A percentile compares a stretch with the other conserved stretches of the same genome.
Evolutionary conservation across 495 filamentous ascomycete species (phyloP).

Genomic region (Lindgomyces ingoldianus): DNA sequence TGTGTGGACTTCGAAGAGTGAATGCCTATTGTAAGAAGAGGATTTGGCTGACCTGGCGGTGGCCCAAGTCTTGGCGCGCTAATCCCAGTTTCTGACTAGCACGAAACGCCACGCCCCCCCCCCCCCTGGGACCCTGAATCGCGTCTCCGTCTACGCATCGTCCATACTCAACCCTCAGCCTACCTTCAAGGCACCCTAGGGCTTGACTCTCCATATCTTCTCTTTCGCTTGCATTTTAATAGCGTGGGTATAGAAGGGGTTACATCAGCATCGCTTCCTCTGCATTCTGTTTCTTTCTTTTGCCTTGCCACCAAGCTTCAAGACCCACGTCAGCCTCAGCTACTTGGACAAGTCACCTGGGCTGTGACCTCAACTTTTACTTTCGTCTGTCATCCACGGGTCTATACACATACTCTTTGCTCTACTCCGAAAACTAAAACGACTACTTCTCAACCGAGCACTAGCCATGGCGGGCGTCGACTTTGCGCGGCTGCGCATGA

Average conservation of each 20-base stretch:
- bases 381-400: no score
- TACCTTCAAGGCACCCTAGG: background rate
- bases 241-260: constrained; percentile 19
- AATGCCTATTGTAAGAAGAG: background rate
- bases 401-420: background rate
- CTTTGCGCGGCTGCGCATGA: constrained; percentile 79
- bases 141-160: no score
- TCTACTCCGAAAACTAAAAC: background rate
- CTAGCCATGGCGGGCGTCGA: constrained; percentile 61
- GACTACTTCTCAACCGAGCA: background rate
- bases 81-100: background rate
- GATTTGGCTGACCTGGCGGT: constrained; percentile 1
- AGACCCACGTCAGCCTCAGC: constrained; percentile 5
- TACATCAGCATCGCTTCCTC: constrained; percentile 4
- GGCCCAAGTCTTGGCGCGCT: background rate
- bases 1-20: constrained; percentile 11
- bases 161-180: background rate
- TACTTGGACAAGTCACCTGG: no score
- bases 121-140: constrained; percentile 4
- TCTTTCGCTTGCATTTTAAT: constrained; percentile 7
- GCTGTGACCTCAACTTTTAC: no score
- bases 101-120: no score
- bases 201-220: background rate
- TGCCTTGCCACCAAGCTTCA: constrained; percentile 27
- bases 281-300: constrained; percentile 4